Evolutionary conservation across 495 filamentous ascomycete species (phyloP), one percentile per base, ranked within the genome.

Genomic region (Penicillium bovifimosum): DNA sequence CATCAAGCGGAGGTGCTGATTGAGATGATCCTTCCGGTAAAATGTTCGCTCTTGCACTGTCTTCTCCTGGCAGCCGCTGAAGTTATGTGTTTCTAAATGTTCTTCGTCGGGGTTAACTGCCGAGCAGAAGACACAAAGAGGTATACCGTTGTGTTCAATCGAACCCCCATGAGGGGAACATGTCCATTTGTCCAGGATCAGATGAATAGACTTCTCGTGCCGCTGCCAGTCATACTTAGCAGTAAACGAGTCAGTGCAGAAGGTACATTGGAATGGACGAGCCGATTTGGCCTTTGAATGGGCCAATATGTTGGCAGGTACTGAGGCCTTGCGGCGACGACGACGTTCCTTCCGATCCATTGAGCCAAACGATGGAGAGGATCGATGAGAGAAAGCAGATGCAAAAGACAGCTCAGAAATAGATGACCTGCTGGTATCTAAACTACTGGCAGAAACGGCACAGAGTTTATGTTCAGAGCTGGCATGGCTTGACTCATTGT

Each of bases 171-270:
- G 55, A 18, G 87, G 87, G 35, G 84, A 82, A 66, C 89, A 95
- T n/a, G 86, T 85, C 89, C 89, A 95, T 56, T 87, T 86, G 58
- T 95, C 89, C 2, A 95, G 77, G 20, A 83, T 85, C 32, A 95
- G 63, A 65, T 95, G 89, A 45, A 92, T 73, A 8, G 87, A 89
- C 61, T 92, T 95, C 65, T 95, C 89, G 69, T 95, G 89, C 34
- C 89, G 79, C 61, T 91, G 86, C 89, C 89, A 95, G 69, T 95
- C 89, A 68, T 92, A 90, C 65, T 95, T 95, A 33, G 86, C 87
- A 53, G 86, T 83, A 68, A 93, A 95, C 0, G 84, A 86, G 54
- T 92, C 88, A 9, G 87, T 88, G 64, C 89, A 95, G 74, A 95
- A 95, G n/a, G 89, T 95, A 64, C 89, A 95, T 68, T 92, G 87